Evolutionary conservation across 805 yeast species (phyloP).

Genomic region (Kregervanrija fluxuum): DNA sequence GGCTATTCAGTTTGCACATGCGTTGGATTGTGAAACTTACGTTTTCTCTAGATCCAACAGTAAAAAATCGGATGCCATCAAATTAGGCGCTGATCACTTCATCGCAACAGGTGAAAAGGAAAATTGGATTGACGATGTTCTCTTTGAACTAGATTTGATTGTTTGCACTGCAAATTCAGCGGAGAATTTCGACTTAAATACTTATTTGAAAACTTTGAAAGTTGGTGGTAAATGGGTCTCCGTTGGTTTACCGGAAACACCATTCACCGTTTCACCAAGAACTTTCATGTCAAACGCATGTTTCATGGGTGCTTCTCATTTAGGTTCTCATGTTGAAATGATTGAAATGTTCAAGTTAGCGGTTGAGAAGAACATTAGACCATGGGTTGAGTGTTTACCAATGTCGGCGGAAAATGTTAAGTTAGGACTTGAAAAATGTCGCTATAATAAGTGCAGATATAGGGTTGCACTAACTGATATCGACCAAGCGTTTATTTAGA

Average conservation of each 20-base stretch:
- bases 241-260: conserved; percentile 60
- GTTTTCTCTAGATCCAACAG: conserved; percentile 46
- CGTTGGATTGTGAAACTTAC: conserved; percentile 55
- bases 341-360: conserved; percentile 60
- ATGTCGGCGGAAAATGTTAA: conserved; percentile 46
- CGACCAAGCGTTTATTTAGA: conserved; percentile 35
- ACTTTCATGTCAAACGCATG: conserved; percentile 38
- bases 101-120: conserved; percentile 40
- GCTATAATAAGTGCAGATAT: conserved; percentile 51
- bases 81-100: conserved; percentile 50
- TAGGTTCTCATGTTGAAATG: conserved; percentile 61
- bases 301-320: conserved; percentile 49
- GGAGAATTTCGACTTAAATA: conserved; percentile 40
- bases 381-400: conserved; percentile 58
- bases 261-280: conserved; percentile 34
- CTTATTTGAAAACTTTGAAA: conserved; percentile 43
- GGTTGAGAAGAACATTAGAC: conserved; percentile 46
- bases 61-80: conserved; percentile 45
- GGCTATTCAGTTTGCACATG: conserved; percentile 52
- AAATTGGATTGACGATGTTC: conserved; percentile 23
- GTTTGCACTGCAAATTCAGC: conserved; percentile 48
- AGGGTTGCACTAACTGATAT: conserved; percentile 56
- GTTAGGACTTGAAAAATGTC: conserved; percentile 48
- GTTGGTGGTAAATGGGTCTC: conserved; percentile 53
- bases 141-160: conserved; percentile 39